Evolutionary conservation across 176 grass and related monocot genomes (phyloP).

Genomic region (Rhipidocladum racemiflorum): DNA sequence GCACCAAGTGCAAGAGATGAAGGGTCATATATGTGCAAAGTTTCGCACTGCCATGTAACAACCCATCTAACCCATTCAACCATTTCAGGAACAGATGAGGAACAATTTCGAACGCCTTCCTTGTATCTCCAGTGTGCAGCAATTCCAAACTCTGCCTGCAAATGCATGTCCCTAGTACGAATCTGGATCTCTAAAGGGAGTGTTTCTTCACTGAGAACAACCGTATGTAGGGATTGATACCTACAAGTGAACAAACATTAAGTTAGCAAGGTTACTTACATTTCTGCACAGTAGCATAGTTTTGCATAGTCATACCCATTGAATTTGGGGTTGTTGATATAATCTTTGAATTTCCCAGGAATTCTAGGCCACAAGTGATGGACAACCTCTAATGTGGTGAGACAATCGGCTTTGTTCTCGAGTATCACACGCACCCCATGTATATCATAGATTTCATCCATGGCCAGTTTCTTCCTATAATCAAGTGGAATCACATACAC

Average conservation of each 20-base stretch:
- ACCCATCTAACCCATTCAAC: slow-evolving; percentile 62
- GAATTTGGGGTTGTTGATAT: slow-evolving; percentile 64
- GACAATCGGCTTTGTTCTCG: slow-evolving; percentile 65
- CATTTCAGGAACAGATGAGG: slow-evolving; percentile 52
- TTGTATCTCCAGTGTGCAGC: slow-evolving; percentile 90
- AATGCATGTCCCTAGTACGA: slow-evolving; percentile 80
- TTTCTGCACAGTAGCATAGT: background rate
- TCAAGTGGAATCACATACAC: slow-evolving; percentile 21
- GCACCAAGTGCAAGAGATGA: slow-evolving; percentile 32
- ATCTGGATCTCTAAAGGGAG: slow-evolving; percentile 80
- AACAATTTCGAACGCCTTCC: slow-evolving; percentile 40
- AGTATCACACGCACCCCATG: slow-evolving; percentile 77
- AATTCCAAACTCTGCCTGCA: slow-evolving; percentile 78
- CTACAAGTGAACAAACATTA: slow-evolving; percentile 38
- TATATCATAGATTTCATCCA: slow-evolving; percentile 90
- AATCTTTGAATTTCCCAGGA: slow-evolving; percentile 77
- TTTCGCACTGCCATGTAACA: slow-evolving; percentile 54
- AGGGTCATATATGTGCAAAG: slow-evolving; percentile 31
- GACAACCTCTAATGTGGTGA: slow-evolving; percentile 55
- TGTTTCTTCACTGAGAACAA: slow-evolving; percentile 60
- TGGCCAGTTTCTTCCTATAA: slow-evolving; percentile 63
- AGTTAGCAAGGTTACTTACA: background rate
- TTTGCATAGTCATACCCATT: slow-evolving; percentile 52
- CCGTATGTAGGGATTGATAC: slow-evolving; percentile 78
- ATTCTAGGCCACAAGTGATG: slow-evolving; percentile 70